These are phyloP conservation scores for Ettlia oleoabundans DNA, from an alignment of 139 green algal genomes.

Conservation along the genomic window DNA sequence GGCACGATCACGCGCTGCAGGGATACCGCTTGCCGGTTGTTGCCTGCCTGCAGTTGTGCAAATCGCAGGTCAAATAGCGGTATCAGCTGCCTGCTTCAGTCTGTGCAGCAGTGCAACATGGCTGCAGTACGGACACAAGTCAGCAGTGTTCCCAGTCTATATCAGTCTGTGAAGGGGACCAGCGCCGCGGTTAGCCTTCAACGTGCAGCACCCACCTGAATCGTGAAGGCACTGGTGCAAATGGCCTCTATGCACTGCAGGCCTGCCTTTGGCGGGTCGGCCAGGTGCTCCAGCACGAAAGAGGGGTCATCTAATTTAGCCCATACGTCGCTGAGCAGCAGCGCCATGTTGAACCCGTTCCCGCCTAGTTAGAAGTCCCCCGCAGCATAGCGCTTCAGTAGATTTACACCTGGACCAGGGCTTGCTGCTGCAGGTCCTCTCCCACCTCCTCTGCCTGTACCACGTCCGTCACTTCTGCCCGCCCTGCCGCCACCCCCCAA, in stretches of 20 bases:
- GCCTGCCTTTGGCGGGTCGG: background rate
- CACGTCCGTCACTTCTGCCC: too few species aligned
- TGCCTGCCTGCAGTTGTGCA: background rate
- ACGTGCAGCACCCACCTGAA: background rate
- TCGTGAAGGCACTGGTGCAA: background rate
- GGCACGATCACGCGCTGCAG: constrained; percentile 1
- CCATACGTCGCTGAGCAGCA: background rate
- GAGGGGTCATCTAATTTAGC: background rate
- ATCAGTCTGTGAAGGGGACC: too few species aligned
- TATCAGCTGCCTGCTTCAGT: too few species aligned
- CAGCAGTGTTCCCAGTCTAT: background rate
- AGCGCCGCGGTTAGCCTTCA: too few species aligned
- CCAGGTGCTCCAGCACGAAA: constrained; percentile 4
- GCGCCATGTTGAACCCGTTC: background rate
- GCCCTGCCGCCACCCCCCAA: too few species aligned
- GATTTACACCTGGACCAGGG: too few species aligned
- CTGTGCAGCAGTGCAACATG: too few species aligned
- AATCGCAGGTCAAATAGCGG: too few species aligned
- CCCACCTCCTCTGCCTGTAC: too few species aligned
- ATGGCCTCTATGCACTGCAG: background rate
- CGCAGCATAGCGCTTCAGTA: too few species aligned
- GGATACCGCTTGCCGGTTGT: background rate
- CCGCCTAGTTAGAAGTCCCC: too few species aligned
- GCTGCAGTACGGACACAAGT: background rate
- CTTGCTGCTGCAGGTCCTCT: too few species aligned